These are phyloP conservation scores for Ambrosia trifida DNA, from an alignment of 129 eudicot species.

Conservation along the genomic window DNA sequence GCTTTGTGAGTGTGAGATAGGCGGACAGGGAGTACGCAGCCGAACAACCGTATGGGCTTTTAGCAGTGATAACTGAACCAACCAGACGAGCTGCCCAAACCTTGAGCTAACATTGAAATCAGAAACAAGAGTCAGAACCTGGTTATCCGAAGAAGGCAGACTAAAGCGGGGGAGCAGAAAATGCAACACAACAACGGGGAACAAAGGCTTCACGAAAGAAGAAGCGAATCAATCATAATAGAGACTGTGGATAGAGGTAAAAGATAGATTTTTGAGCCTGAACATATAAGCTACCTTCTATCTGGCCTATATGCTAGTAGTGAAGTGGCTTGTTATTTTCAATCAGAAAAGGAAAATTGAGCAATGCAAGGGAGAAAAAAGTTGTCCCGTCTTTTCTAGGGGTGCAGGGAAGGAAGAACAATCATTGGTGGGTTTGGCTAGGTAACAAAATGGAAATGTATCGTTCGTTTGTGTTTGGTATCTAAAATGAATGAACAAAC, in stretches of 20 bases:
- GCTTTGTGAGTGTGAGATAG: constrained; percentile 24
- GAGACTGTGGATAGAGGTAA: background rate
- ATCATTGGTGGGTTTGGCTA: too few species aligned
- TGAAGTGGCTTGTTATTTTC: constrained; percentile 14
- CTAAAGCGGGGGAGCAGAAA: constrained; percentile 1
- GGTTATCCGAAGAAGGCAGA: background rate
- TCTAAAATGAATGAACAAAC: too few species aligned
- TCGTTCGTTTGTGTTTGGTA: too few species aligned
- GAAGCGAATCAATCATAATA: constrained; percentile 14
- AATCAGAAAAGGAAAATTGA: background rate
- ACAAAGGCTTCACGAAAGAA: constrained; percentile 12
- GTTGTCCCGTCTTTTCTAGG: background rate
- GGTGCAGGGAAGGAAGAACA: too few species aligned
- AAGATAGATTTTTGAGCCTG: constrained; percentile 8
- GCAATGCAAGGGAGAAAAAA: constrained; percentile 3
- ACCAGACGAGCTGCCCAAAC: background rate
- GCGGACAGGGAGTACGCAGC: background rate
- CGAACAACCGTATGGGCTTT: constrained; percentile 20
- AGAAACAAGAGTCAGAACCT: background rate
- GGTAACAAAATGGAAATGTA: too few species aligned
- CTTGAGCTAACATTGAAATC: background rate
- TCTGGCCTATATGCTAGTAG: background rate
- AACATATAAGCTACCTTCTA: constrained; percentile 10
- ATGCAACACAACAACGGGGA: constrained; percentile 24
- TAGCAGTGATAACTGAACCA: background rate